Evolutionary conservation across 345 rosid species (phyloP).

Genomic region (Euphorbia pulcherrima): DNA sequence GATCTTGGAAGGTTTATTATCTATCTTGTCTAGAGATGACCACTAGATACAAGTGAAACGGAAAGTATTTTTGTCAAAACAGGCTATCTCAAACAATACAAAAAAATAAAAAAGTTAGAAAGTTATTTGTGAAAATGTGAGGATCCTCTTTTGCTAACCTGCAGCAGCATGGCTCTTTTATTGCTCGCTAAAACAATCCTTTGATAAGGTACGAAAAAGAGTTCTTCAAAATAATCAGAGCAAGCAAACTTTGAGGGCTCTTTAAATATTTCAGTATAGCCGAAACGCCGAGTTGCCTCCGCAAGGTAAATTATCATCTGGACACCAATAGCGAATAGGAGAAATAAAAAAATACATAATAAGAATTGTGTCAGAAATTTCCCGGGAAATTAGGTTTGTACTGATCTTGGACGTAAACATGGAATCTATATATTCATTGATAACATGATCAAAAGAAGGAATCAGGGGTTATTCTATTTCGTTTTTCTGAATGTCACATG

Average conservation of each 20-base stretch:
- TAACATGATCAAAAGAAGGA: too few relatives aligned
- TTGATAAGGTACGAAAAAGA: slow-evolving; percentile 70
- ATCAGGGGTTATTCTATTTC: background rate
- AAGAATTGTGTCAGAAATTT: slow-evolving; percentile 6
- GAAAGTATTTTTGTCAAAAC: background rate
- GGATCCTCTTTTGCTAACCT: slow-evolving; percentile 40
- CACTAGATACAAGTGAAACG: slow-evolving; percentile 45
- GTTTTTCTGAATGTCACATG: background rate
- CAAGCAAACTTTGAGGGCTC: slow-evolving; percentile 91
- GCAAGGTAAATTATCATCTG: slow-evolving; percentile 91
- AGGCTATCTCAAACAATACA: background rate
- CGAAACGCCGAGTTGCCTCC: slow-evolving; percentile 82
- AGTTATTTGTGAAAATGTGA: background rate
- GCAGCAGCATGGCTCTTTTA: slow-evolving; percentile 78
- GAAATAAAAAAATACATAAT: background rate
- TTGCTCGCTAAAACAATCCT: slow-evolving; percentile 77
- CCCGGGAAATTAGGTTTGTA: slow-evolving; percentile 8
- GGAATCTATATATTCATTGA: background rate
- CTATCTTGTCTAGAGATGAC: slow-evolving; percentile 68
- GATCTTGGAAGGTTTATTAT: slow-evolving; percentile 85
- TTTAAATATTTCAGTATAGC: slow-evolving; percentile 85
- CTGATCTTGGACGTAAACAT: background rate
- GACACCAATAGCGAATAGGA: slow-evolving; percentile 31
- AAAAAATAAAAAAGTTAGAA: slow-evolving; percentile 1
- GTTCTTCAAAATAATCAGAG: slow-evolving; percentile 85